These are phyloP conservation scores for Caulochytrium protostelioides DNA, from an alignment of 371 early-diverging fungal species.

Conservation along the genomic window DNA sequence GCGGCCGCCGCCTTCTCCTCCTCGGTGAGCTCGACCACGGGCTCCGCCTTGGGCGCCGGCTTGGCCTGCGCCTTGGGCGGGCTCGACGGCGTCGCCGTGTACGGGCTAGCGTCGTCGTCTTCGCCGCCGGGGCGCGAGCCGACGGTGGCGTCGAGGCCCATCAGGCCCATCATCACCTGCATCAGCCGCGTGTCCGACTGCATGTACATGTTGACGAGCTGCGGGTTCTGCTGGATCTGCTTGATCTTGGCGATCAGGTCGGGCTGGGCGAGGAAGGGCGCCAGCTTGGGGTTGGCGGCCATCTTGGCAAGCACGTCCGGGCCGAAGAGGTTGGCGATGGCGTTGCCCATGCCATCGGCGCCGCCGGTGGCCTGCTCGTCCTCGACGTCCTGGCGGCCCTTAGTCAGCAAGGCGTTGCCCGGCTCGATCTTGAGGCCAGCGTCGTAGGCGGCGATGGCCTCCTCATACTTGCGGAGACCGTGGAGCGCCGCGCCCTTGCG, in stretches of 20 bases:
- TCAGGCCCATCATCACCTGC: constrained; percentile 40
- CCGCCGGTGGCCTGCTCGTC: constrained; percentile 6
- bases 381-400: constrained; percentile 46
- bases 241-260: constrained; percentile 42
- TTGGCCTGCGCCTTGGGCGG: neutral
- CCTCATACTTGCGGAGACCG: constrained; percentile 38
- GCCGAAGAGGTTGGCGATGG: constrained; percentile 26
- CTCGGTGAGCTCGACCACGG: constrained; percentile 6
- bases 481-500: constrained; percentile 64
- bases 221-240: constrained; percentile 22
- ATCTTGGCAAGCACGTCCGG: constrained; percentile 50
- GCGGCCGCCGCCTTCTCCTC: constrained; percentile 27
- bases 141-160: constrained; percentile 43
- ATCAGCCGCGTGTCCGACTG: constrained; percentile 50
- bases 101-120: neutral
- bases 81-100: constrained; percentile 6
- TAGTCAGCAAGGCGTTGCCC: constrained; percentile 38
- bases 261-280: constrained; percentile 41
- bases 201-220: constrained; percentile 20
- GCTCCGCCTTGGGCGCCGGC: neutral
- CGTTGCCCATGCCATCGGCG: constrained; percentile 5
- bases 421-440: constrained; percentile 56
- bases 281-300: constrained; percentile 49
- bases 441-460: constrained; percentile 48
- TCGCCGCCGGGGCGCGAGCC: constrained; percentile 4